phyloP scores from a whole-genome alignment of 352 stramenopile genomes.

The Phytophthora foliorum region DNA sequence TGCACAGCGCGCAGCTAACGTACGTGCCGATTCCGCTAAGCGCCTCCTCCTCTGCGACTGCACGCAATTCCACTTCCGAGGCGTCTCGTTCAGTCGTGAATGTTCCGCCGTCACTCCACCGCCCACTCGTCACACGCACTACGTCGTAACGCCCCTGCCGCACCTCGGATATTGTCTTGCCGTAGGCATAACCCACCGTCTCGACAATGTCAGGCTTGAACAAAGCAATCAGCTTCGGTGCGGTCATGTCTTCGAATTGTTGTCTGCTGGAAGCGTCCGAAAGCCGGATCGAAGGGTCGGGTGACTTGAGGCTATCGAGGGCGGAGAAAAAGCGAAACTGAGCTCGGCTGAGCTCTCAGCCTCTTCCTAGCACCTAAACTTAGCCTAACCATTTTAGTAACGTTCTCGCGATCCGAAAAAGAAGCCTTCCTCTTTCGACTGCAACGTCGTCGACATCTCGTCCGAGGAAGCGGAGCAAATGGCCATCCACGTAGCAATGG shows the following conservation, averaged over 20 bases:
- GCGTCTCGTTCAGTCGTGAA: background rate
- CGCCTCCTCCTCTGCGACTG: constrained; percentile 11
- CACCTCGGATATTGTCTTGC: background rate
- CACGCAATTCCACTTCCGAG: background rate
- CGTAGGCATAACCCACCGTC: background rate
- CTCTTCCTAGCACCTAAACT: background rate
- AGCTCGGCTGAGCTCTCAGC: background rate
- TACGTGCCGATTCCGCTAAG: constrained; percentile 24
- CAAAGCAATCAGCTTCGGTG: background rate
- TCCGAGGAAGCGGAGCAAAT: constrained; percentile 8
- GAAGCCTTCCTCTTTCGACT: constrained; percentile 1
- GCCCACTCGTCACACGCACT: background rate
- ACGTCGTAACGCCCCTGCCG: background rate
- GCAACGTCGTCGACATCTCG: background rate
- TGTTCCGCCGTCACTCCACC: background rate
- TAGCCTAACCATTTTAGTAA: no score
- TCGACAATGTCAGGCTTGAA: background rate
- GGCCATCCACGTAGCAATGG: no score
- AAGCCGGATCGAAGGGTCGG: background rate
- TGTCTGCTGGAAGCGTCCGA: background rate
- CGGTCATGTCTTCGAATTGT: background rate
- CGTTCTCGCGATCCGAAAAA: constrained; percentile 16
- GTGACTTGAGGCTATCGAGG: constrained; percentile 1
- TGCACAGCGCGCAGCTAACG: constrained; percentile 8
- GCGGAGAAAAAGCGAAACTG: constrained; percentile 1